Base-by-base conservation (phyloP, 2,329 filamentous ascomycete genomes). In the Aspergillus pseudonomiae region DNA sequence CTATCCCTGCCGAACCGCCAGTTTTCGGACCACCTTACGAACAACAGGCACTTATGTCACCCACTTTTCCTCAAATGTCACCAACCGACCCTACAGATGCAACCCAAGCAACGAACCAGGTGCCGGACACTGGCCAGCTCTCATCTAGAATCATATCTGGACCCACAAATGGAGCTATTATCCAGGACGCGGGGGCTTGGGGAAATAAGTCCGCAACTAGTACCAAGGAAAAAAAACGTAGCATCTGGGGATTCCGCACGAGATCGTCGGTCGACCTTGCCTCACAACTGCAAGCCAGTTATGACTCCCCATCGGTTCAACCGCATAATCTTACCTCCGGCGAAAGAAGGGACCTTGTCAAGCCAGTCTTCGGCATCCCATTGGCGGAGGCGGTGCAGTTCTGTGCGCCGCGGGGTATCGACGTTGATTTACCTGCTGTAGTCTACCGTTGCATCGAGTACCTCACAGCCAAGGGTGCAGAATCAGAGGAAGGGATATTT, bases 371-470 rank as follows among this genome's bases (percentile, higher is more conserved):
- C 75, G 95, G 95, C 2, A 90, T 92, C 36, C 88, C 92, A 6
- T 81, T 99, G 59, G 88, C 88, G 10, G 94, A 98, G 72, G 95
- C 95, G 30, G 94, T 97, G 9, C 88, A 91, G 64, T 91, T 87
- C 74, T 94, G 91, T 70, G 85, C 88, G 14, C 94, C 93, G 0
- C 71, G 73, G 14, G 91, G 93, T 62, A 84, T 92, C 52, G 86
- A 88, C 64, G 88, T 93, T 7, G 89, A 91, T 32, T 82, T 99
- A 32, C 95, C 95, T 1, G 92, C 94, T 7, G 95, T 99, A 2
- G 92, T 98, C 10, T 99, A 96, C 79, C 90, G 95, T 62, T 97
- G 93, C 74, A 91, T 99, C 65, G 92, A 98, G 77, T 99, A 97
- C 76, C 85, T 99, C 21, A 90, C 92, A 68, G 86, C 88, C 7